phyloP scores from a whole-genome alignment of 2,329 filamentous ascomycete genomes.

The Cryphonectria radicalis region DNA sequence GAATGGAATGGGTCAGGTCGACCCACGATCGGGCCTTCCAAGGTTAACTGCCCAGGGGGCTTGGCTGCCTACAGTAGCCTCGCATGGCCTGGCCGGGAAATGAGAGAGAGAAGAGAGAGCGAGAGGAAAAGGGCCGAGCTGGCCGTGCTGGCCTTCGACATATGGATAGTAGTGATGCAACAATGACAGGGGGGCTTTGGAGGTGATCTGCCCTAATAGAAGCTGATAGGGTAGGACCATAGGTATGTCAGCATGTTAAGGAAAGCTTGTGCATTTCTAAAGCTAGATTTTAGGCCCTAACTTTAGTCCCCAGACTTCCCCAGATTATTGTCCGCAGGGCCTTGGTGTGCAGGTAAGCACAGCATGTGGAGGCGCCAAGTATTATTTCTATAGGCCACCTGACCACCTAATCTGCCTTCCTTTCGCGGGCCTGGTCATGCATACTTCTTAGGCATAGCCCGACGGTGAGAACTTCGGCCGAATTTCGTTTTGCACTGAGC shows the following conservation, averaged over 20 bases:
- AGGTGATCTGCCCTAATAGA: background rate
- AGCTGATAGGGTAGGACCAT: background rate
- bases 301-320: background rate
- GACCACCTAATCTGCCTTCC: background rate
- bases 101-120: background rate
- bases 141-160: background rate
- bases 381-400: background rate
- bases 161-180: background rate
- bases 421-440: background rate
- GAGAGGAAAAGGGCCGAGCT: constrained; percentile 1
- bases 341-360: background rate
- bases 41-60: background rate
- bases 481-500: background rate
- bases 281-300: background rate
- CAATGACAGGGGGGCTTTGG: background rate
- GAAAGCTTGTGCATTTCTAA: background rate
- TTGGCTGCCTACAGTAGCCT: background rate
- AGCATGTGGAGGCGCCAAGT: background rate
- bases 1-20: background rate
- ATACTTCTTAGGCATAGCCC: background rate
- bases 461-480: background rate
- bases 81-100: background rate
- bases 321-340: background rate
- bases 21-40: background rate
- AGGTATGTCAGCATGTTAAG: background rate